Conservation (phyloP, 768 basidiomycete species). For the Rhizopogon vulgaris region DNA sequence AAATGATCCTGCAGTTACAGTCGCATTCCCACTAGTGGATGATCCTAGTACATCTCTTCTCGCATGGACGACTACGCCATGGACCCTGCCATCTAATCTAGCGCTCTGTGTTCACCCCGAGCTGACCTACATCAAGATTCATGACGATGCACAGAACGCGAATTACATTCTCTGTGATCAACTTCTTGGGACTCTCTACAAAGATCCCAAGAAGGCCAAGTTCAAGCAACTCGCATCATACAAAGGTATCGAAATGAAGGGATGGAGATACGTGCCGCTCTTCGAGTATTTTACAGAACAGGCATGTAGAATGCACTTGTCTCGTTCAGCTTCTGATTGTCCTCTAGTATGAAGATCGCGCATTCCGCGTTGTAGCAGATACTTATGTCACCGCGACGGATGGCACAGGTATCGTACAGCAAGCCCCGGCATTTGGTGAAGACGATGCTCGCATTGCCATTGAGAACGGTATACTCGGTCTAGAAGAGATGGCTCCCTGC, state of each 20-base stretch:
- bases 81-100: constrained; percentile 95
- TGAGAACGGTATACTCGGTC: constrained; percentile 71
- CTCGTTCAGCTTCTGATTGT: background rate
- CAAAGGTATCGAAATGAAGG: constrained; percentile 89
- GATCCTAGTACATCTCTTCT: constrained; percentile 86
- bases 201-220: constrained; percentile 95
- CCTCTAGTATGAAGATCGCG: constrained; percentile 78
- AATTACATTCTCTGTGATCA: constrained; percentile 92
- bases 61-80: constrained; percentile 99
- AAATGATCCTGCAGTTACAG: constrained; percentile 91
- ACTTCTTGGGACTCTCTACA: constrained; percentile 84
- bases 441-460: constrained; percentile 95
- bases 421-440: constrained; percentile 97
- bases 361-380: constrained; percentile 85
- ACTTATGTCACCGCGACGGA: constrained; percentile 90
- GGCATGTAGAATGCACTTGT: constrained; percentile 36
- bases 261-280: constrained; percentile 90
- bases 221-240: constrained; percentile 87
- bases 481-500: constrained; percentile 93
- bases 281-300: constrained; percentile 97
- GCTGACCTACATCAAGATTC: constrained; percentile 93
- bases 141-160: constrained; percentile 77
- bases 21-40: constrained; percentile 89
- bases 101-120: constrained; percentile 95
- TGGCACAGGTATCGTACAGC: constrained; percentile 98